Percentiles rank a stretch among this genome's conserved stretches.
Conservation (phyloP, 2,329 filamentous ascomycete species). For the Hypoxylon rubiginosum region DNA sequence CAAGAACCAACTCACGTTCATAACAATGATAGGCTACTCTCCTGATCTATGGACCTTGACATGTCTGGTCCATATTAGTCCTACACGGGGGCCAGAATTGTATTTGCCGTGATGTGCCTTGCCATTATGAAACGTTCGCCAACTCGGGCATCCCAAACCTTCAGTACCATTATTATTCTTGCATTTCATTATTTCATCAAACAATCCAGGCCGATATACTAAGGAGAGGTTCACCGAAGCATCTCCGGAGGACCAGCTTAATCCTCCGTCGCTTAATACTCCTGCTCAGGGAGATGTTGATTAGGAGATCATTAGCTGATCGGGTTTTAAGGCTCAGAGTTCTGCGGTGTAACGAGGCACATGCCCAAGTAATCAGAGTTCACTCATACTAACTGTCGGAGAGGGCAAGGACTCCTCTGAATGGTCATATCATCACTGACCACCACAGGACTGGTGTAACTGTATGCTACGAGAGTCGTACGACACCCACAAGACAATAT, state of each 20-base stretch:
- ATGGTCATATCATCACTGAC: conserved; percentile 1
- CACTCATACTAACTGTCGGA: background rate
- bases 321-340: background rate
- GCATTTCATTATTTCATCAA: background rate
- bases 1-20: background rate
- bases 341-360: conserved; percentile 12
- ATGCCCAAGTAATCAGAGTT: background rate
- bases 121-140: background rate
- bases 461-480: background rate
- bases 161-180: background rate
- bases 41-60: background rate
- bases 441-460: background rate
- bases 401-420: background rate
- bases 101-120: background rate
- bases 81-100: no score
- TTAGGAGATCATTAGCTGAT: conserved; percentile 6
- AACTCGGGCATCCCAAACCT: background rate
- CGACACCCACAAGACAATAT: background rate
- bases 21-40: background rate
- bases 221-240: background rate
- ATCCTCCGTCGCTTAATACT: conserved; percentile 12
- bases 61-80: background rate
- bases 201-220: background rate
- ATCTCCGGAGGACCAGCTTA: conserved; percentile 2
- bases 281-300: background rate